phyloP scores from a whole-genome alignment of 2,329 filamentous ascomycete species.

The Pseudogymnoascus sp. region DNA sequence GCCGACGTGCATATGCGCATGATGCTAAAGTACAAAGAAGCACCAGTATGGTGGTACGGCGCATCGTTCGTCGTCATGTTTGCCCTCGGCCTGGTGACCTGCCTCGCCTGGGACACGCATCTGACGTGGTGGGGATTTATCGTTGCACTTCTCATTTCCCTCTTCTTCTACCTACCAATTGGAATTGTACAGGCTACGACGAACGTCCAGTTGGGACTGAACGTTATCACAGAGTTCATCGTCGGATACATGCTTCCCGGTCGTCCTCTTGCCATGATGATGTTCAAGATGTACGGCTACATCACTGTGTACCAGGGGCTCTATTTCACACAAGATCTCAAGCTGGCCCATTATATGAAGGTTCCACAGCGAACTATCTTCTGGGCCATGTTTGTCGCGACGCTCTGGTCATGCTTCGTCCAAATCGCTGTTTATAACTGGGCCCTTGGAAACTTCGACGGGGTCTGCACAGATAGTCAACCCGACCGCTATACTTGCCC shows the following conservation, averaged over 20 bases:
- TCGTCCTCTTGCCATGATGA: slow-evolving; percentile 66
- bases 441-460: slow-evolving; percentile 52
- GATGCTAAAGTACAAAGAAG: slow-evolving; percentile 49
- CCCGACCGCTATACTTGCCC: slow-evolving; percentile 50
- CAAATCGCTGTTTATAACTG: slow-evolving; percentile 59
- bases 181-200: slow-evolving; percentile 41
- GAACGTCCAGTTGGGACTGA: slow-evolving; percentile 41
- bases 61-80: slow-evolving; percentile 41
- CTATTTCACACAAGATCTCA: slow-evolving; percentile 43
- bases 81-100: slow-evolving; percentile 37
- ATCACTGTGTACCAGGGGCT: slow-evolving; percentile 41
- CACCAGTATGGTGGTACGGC: slow-evolving; percentile 52
- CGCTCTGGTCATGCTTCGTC: slow-evolving; percentile 58
- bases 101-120: slow-evolving; percentile 58
- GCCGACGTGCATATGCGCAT: slow-evolving; percentile 46
- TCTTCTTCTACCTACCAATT: slow-evolving; percentile 27
- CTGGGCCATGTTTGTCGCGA: slow-evolving; percentile 57
- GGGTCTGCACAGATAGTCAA: slow-evolving; percentile 52
- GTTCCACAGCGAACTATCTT: slow-evolving; percentile 60
- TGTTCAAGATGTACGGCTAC: slow-evolving; percentile 67
- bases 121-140: slow-evolving; percentile 32
- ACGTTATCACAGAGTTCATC: slow-evolving; percentile 43
- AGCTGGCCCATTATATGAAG: slow-evolving; percentile 48
- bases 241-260: slow-evolving; percentile 46
- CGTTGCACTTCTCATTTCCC: slow-evolving; percentile 26